phyloP scores from a whole-genome alignment of 2,329 filamentous ascomycete species.

The Teratosphaeria nubilosa region DNA sequence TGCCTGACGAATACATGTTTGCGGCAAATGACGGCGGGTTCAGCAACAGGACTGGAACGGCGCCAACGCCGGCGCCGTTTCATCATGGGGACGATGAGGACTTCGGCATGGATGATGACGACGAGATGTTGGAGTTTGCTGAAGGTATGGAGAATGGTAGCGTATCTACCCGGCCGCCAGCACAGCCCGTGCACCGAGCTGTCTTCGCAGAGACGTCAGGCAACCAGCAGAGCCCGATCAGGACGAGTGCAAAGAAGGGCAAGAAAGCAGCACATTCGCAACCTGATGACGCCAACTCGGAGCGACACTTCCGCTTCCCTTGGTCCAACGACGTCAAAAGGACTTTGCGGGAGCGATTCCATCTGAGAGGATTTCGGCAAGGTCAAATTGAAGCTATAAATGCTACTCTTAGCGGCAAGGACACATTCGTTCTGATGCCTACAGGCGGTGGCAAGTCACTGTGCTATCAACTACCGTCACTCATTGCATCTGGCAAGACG shows the following conservation, averaged over 20 bases:
- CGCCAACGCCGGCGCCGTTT: constrained; percentile 16
- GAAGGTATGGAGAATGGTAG: constrained; percentile 33
- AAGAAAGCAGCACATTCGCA: constrained; percentile 13
- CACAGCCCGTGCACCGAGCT: constrained; percentile 4
- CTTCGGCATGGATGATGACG: constrained; percentile 26
- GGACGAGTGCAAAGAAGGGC: constrained; percentile 21
- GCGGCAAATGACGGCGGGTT: constrained; percentile 22
- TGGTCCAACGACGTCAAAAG: constrained; percentile 82
- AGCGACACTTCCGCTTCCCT: constrained; percentile 35
- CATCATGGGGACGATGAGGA: constrained; percentile 22
- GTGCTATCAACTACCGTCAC: constrained; percentile 88
- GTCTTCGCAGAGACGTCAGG: constrained; percentile 25
- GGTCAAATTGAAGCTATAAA: constrained; percentile 96
- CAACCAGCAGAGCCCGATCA: constrained; percentile 11
- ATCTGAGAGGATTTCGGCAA: constrained; percentile 73
- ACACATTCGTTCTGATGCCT: constrained; percentile 94
- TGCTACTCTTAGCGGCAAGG: constrained; percentile 73
- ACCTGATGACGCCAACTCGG: constrained; percentile 15
- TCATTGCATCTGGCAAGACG: constrained; percentile 71
- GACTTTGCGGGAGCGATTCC: constrained; percentile 73
- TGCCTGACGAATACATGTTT: constrained; percentile 16
- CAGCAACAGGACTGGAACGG: constrained; percentile 28
- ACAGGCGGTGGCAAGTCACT: constrained; percentile 95
- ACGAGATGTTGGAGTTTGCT: constrained; percentile 33
- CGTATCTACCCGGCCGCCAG: not conserved